Evolutionary conservation across 371 early-diverging fungal species (phyloP).

Genomic region (Mortierella sp.): DNA sequence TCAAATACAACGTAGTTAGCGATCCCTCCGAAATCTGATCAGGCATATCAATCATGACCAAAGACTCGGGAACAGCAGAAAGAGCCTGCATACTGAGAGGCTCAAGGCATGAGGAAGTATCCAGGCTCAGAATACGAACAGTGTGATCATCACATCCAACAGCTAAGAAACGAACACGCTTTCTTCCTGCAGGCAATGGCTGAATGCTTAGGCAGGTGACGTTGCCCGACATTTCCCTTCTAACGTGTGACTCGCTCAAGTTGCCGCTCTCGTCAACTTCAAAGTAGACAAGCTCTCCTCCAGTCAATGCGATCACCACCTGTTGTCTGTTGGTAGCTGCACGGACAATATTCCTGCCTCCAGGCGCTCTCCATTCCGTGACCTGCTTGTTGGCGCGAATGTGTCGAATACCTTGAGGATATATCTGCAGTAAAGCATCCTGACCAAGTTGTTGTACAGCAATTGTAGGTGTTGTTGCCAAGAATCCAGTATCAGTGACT

Average conservation of each 20-base stretch:
- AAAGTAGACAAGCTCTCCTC: conserved; percentile 92
- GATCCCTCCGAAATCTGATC: conserved; percentile 72
- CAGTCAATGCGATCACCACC: conserved; percentile 86
- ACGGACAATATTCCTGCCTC: conserved; percentile 73
- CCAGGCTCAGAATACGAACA: conserved; percentile 89
- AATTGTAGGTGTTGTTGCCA: conserved; percentile 85
- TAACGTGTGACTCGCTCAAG: conserved; percentile 89
- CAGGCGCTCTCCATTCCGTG: conserved; percentile 95
- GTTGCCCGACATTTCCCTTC: conserved; percentile 78
- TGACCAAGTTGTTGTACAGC: conserved; percentile 89
- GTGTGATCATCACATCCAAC: conserved; percentile 95
- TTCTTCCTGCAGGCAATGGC: conserved; percentile 85
- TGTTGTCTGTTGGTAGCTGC: conserved; percentile 90
- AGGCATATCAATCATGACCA: conserved; percentile 83
- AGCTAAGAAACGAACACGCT: conserved; percentile 85
- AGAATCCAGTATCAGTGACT: conserved; percentile 91
- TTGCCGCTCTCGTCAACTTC: conserved; percentile 91
- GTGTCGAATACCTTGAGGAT: conserved; percentile 90
- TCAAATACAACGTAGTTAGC: conserved; percentile 79
- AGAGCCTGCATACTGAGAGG: conserved; percentile 80
- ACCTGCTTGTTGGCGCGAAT: conserved; percentile 89
- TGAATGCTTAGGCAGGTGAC: conserved; percentile 86
- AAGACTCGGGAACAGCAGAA: conserved; percentile 67
- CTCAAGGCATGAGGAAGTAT: conserved; percentile 84
- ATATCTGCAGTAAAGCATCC: conserved; percentile 92